Base-by-base conservation (phyloP, 805 yeast genomes). In the Cyberlindnera japonica region DNA sequence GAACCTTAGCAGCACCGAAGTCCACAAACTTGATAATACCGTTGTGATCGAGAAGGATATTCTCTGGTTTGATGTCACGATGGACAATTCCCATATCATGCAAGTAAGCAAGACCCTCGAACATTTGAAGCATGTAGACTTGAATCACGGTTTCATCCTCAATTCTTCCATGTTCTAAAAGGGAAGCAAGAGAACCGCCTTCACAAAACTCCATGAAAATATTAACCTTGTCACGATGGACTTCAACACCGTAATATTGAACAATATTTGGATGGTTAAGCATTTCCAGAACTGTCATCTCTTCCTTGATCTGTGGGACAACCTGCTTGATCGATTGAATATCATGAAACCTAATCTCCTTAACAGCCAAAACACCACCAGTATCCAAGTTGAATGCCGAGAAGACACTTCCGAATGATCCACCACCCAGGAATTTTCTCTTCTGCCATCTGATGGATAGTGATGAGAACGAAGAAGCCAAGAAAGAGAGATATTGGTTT, bases 181-280 rank as follows among this genome's bases (percentile, higher is more conserved):
- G 65, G 6, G 85, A 78, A 0, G 96, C 88, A 43, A 93, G 68
- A 0, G 98, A 90, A 1, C 98, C 98, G 28, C 96, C 90, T 53
- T 90, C 95, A 68, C 99, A 93, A 64, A 77, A 90, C 63, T 93
- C 99, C 99, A 93, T 93, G 61, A 93, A 93, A 23, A 93, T 82
- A 60, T 88, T 90, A 14, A 93, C 97, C 48, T 86, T 79, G 61
- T 93, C 98, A 39, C 97, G 75, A 62, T 93, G 98, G 6, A 93
- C 97, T 61, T 93, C 98, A 26, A 93, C 96, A 37, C 99, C 99
- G 57, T 79, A 90, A 59, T 91, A 93, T 59, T 90, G 96, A 6
- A 93, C 98, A 51, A 93, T 84, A 57, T 93, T 93, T 9, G 98
- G 98, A 64, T 93, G 99, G 47, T 89, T 84, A 45, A 93, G 69